phyloP scores from a whole-genome alignment of 1,139 yeast species.

The Saccharomycopsis hybrid region DNA sequence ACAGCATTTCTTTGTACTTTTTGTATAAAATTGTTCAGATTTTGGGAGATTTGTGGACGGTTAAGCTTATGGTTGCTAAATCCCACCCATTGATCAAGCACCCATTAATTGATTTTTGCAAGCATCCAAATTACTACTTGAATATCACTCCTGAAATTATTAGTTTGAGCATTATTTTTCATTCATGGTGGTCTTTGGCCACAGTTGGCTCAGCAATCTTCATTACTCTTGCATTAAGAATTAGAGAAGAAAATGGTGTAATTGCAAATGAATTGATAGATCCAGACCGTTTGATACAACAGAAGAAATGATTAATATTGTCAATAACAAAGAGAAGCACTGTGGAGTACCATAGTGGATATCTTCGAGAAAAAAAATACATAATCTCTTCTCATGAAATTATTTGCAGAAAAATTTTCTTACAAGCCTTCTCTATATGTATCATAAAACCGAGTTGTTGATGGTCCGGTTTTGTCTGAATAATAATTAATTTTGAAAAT shows the following conservation, averaged over 20 bases:
- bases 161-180: not conserved
- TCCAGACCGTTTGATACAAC: too few species aligned
- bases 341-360: too few species aligned
- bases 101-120: not conserved
- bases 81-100: conserved; percentile 1
- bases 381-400: too few species aligned
- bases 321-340: too few species aligned
- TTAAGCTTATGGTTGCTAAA: conserved; percentile 3
- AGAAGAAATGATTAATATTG: too few species aligned
- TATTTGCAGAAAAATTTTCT: too few species aligned
- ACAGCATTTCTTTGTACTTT: not conserved
- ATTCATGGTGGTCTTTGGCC: not conserved
- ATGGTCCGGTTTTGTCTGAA: too few species aligned
- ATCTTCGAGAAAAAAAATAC: too few species aligned
- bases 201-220: not conserved
- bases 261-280: not conserved
- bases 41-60: not conserved
- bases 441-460: too few species aligned
- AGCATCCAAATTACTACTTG: conserved; percentile 5
- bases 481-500: too few species aligned
- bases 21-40: not conserved
- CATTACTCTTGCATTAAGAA: not conserved
- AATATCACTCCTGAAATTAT: conserved; percentile 1
- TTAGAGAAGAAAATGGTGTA: conserved; percentile 7
- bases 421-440: too few species aligned